Percentiles rank a stretch among this genome's conserved stretches.
Conservation (phyloP, 306 rosid species). For the Rosa rugosa region DNA sequence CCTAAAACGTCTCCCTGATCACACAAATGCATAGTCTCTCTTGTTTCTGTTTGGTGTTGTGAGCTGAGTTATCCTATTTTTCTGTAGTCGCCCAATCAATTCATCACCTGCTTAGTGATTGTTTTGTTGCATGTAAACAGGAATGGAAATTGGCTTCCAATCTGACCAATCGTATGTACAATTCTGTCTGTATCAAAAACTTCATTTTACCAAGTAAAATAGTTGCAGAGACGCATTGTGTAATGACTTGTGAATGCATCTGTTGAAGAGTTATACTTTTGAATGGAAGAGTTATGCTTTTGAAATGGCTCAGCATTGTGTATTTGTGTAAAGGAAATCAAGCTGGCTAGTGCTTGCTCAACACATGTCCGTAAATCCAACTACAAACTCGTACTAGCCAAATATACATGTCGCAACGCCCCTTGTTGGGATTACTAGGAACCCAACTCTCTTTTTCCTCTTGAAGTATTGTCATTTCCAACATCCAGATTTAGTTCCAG, state of each 20-base stretch:
- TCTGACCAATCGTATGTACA: neutral
- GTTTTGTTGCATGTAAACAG: neutral
- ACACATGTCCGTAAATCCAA: neutral
- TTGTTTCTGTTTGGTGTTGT: neutral
- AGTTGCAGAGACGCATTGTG: neutral
- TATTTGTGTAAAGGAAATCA: neutral
- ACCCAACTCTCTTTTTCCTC: constrained; percentile 60
- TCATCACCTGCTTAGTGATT: neutral
- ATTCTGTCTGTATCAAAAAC: neutral
- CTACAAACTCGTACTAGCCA: constrained; percentile 38
- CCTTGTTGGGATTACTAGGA: constrained; percentile 48
- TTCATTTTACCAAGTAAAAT: neutral
- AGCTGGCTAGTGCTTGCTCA: neutral
- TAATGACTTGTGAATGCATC: neutral
- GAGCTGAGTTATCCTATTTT: neutral
- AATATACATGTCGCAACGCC: constrained; percentile 52
- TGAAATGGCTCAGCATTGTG: neutral
- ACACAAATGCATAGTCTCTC: constrained; percentile 36
- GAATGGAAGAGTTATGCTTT: neutral
- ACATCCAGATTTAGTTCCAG: neutral
- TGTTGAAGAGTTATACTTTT: neutral
- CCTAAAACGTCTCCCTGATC: constrained; percentile 67
- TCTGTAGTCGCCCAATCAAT: neutral
- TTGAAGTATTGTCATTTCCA: constrained; percentile 46
- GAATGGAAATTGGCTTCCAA: neutral